Evolutionary conservation across 2,329 filamentous ascomycete genomes (phyloP).

Genomic region (Curvularia lunata): DNA sequence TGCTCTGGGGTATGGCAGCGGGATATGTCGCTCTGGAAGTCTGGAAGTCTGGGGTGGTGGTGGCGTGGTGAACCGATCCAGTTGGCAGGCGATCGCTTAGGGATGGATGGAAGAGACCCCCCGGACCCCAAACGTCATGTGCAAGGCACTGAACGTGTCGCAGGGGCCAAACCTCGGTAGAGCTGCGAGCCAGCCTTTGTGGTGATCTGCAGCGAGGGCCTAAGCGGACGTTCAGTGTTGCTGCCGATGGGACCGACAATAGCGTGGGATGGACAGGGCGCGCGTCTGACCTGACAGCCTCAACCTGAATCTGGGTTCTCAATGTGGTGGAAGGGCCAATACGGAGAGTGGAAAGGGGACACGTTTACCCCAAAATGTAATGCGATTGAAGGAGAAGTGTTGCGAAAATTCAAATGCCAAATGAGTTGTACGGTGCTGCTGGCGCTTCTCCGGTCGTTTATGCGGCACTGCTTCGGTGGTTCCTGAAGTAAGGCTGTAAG

Average conservation of each 20-base stretch:
- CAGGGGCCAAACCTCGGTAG: conserved; percentile 10
- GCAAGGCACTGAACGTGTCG: conserved; percentile 5
- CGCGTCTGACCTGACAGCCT: conserved; percentile 5
- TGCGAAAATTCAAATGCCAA: conserved; percentile 1
- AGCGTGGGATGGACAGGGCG: conserved; percentile 9
- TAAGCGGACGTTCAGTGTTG: conserved; percentile 7
- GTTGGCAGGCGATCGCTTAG: conserved; percentile 6
- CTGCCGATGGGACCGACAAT: conserved; percentile 6
- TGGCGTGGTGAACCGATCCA: conserved; percentile 4
- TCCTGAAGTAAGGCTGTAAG: conserved; percentile 2
- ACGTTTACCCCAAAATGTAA: not conserved
- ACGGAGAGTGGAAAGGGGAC: conserved; percentile 2
- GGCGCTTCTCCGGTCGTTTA: not conserved
- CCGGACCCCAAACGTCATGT: conserved; percentile 8
- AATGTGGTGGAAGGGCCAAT: conserved; percentile 2
- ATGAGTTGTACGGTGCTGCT: not conserved
- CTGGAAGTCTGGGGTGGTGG: not conserved
- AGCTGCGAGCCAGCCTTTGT: conserved; percentile 1
- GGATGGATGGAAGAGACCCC: not conserved
- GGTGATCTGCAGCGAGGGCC: conserved; percentile 13
- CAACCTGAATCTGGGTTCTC: conserved; percentile 6
- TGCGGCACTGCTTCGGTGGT: conserved; percentile 12
- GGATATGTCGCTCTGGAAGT: conserved; percentile 1
- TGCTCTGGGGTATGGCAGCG: not conserved
- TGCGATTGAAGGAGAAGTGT: conserved; percentile 2